Percentiles rank a stretch among this genome's conserved stretches.
Conservation (phyloP, 768 basidiomycete species). For the Hericium erinaceus region DNA sequence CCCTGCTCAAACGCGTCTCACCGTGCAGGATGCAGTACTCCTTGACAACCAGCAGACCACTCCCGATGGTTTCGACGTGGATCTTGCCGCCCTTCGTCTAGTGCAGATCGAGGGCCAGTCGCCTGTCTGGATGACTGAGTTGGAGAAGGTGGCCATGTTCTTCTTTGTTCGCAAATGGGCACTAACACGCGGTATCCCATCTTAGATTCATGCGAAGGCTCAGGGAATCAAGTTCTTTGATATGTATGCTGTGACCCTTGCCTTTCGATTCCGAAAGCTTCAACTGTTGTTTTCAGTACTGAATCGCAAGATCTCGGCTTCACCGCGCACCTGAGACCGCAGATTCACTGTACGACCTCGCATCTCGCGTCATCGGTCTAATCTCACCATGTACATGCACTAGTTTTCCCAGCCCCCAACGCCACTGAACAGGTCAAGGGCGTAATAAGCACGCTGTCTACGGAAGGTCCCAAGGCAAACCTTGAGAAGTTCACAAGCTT, state of each 20-base stretch:
- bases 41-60: background rate
- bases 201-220: conserved; percentile 68
- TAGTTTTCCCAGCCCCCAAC: conserved; percentile 49
- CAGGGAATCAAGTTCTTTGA: conserved; percentile 81
- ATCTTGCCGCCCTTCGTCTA: conserved; percentile 63
- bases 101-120: conserved; percentile 64
- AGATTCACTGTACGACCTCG: background rate
- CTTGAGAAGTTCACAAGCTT: conserved; percentile 62
- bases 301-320: conserved; percentile 12
- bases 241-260: conserved; percentile 39
- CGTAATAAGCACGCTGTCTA: conserved; percentile 61
- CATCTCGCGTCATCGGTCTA: background rate
- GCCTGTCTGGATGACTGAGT: conserved; percentile 78
- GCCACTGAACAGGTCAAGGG: conserved; percentile 47
- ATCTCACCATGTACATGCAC: conserved; percentile 21
- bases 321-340: background rate
- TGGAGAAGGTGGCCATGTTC: conserved; percentile 59
- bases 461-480: conserved; percentile 52
- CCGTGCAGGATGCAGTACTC: background rate
- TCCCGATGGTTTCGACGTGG: conserved; percentile 36
- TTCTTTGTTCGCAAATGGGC: background rate
- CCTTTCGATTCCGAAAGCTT: background rate
- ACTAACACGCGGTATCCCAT: background rate
- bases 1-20: conserved; percentile 21
- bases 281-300: conserved; percentile 4